Base-by-base conservation (phyloP, 73 alveolate genomes). In the Symbiodinium pilosum region DNA sequence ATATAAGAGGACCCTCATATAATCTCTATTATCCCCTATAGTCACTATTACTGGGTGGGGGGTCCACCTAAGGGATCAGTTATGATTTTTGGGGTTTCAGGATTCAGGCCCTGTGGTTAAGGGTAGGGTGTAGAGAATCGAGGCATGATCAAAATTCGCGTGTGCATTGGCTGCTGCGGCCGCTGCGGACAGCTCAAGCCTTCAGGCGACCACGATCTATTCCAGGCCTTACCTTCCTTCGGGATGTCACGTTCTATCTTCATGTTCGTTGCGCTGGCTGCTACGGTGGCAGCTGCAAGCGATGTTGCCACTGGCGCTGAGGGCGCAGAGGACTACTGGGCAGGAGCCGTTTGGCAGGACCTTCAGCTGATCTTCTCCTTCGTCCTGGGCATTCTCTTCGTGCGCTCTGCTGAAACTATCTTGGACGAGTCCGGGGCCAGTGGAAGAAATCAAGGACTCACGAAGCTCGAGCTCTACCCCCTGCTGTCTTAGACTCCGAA, bases 381-480 rank as follows among this genome's bases (percentile, higher is more conserved):
- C 94, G 42, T 54, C 34, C 38, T 75, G 41, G 94, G 94, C 85
- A 54, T 87, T 39, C 68, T 87, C 68, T 87, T 87, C n/a, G 84
- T 87, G 16, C 84, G 94, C 26, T 87, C 94, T 36, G 94, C 94
- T 30, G 94, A 87, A 39, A 87, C 84, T 39, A 38, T 87, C 94
- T 87, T 87, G 18, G 94, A 87, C 40, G 38, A 39, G n/a, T 39
- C 30, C 40, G n/a, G 26, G n/a, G 84, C 30, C 16, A 59, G 94
- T 24, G 28, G 39, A 40, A 14, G 32, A 21, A 24, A 41, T 51
- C 94, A 51, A 32, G n/a, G n/a, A n/a, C n/a, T n/a, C n/a, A 52
- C 47, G 32, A 87, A 87, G 85, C 43, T 87, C 85, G 94, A 87
- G 59, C 44, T 87, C 40, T 87, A 87, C 84, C 94, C 94, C 5